phyloP scores from a whole-genome alignment of 768 basidiomycete species.

The Collybia nuda region DNA sequence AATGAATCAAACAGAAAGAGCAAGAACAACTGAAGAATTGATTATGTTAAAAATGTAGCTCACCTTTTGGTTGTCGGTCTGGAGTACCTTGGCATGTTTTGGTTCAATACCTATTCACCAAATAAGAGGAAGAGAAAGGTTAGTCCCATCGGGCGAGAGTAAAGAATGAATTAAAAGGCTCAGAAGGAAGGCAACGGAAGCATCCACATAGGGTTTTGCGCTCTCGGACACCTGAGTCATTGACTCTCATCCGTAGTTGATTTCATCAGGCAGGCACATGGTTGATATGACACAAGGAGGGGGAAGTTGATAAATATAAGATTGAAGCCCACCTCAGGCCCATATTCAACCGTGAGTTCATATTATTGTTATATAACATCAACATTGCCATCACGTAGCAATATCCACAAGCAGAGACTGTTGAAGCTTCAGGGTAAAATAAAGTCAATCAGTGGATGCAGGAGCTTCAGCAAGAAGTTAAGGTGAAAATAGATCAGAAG shows the following conservation, averaged over 20 bases:
- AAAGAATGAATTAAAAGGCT: conserved; percentile 12
- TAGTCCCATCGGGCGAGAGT: conserved; percentile 1
- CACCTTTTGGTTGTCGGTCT: not conserved
- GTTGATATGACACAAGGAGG: too few relatives aligned
- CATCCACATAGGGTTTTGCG: conserved; percentile 51
- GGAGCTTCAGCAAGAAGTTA: too few relatives aligned
- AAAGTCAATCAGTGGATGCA: too few relatives aligned
- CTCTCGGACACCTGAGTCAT: conserved; percentile 29
- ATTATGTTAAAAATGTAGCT: not conserved
- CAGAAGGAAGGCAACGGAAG: conserved; percentile 70
- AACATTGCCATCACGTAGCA: too few relatives aligned
- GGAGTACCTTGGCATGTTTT: not conserved
- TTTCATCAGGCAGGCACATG: conserved; percentile 1
- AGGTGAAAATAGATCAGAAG: conserved; percentile 36
- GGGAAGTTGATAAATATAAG: too few relatives aligned
- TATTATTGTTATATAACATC: too few relatives aligned
- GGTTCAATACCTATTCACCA: not conserved
- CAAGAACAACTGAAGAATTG: too few relatives aligned
- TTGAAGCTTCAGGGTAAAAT: too few relatives aligned
- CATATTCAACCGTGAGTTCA: too few relatives aligned
- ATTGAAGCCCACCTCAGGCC: too few relatives aligned
- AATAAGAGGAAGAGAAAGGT: not conserved
- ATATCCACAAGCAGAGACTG: too few relatives aligned
- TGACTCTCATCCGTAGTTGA: conserved; percentile 12
- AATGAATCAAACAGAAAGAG: too few relatives aligned